A percentile compares a stretch with the other conserved stretches of the same genome.
These are phyloP conservation scores for Aotearoamyces nothofagi DNA, from an alignment of 2,329 filamentous ascomycete genomes.

Conservation along the genomic window DNA sequence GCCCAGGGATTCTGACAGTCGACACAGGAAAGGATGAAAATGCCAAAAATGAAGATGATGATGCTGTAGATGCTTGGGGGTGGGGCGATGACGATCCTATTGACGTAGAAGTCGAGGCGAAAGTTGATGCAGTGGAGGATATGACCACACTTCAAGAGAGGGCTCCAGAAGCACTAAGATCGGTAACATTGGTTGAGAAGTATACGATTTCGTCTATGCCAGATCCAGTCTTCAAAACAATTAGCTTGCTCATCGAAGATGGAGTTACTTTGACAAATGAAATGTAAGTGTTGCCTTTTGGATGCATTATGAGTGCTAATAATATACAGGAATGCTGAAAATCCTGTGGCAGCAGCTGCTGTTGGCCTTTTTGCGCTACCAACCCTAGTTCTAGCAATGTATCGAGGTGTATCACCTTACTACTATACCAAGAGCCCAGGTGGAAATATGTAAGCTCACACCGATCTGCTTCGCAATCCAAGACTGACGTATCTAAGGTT, in stretches of 20 bases:
- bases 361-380: slow-evolving; percentile 57
- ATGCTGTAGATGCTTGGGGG: slow-evolving; percentile 47
- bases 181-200: slow-evolving; percentile 48
- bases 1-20: background rate
- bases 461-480: background rate
- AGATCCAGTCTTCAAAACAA: slow-evolving; percentile 55
- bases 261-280: slow-evolving; percentile 41
- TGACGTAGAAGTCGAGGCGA: slow-evolving; percentile 18
- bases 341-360: slow-evolving; percentile 51
- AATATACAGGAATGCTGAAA: slow-evolving; percentile 24
- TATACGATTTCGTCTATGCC: slow-evolving; percentile 86
- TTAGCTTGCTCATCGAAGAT: slow-evolving; percentile 44
- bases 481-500: slow-evolving; percentile 27
- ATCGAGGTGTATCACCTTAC: slow-evolving; percentile 59
- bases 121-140: slow-evolving; percentile 3
- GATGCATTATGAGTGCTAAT: slow-evolving; percentile 4
- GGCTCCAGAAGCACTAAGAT: background rate
- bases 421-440: slow-evolving; percentile 50
- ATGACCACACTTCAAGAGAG: background rate
- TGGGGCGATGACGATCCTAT: slow-evolving; percentile 58
- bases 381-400: slow-evolving; percentile 61
- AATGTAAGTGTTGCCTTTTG: slow-evolving; percentile 21
- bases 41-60: slow-evolving; percentile 16
- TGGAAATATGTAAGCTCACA: slow-evolving; percentile 43
- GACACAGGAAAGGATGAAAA: slow-evolving; percentile 3